Base-by-base conservation (phyloP, 306 rosid species). In the Quercus ilex region DNA sequence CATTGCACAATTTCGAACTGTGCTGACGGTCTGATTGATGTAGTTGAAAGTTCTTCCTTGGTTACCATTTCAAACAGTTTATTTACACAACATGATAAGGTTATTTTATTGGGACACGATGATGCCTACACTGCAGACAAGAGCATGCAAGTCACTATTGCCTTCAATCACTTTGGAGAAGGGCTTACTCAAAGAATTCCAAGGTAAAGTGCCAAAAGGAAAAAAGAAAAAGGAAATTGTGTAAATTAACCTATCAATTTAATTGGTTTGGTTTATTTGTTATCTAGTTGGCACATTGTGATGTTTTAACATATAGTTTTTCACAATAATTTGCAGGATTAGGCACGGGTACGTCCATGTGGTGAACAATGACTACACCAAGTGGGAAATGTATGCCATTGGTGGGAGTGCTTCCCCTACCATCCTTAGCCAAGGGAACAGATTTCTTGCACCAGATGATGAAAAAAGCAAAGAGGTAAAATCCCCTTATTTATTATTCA, bases 371-470 rank as follows among this genome's bases (percentile, higher is more conserved):
- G 99, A 92, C 99, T 95, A 95, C 18, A 92, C 98, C 31, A 98
- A 92, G 52, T 95, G 99, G 99, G 96, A 92, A 89, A 95, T 95
- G 99, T 95, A 95, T 64, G 99, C 99, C 70, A 92, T 95, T 71
- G 99, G 99, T 23, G 99, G 99, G 10, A 95, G 99, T 84, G 99
- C 96, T 4, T 28, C 83, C 74, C 99, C 99, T 1, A 95, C 99
- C 46, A 92, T 95, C 88, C 92, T 92, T 69, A 91, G 99, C 74
- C 96, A 95, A 79, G 99, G 98, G n/a, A 95, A 92, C 59, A 85
- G 98, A 82, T 95, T 95, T 83, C 77, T 76, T 6, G 99, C 98
- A 14, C 98, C 99, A 1, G 73, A 95, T 65, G 70, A 71, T 78
- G 80, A 90, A 81, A 89, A 80, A 88, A 95, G 98, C 89, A 95